These are phyloP conservation scores for Candida broadrunensis DNA, from an alignment of 805 yeast genomes.

Conservation along the genomic window DNA sequence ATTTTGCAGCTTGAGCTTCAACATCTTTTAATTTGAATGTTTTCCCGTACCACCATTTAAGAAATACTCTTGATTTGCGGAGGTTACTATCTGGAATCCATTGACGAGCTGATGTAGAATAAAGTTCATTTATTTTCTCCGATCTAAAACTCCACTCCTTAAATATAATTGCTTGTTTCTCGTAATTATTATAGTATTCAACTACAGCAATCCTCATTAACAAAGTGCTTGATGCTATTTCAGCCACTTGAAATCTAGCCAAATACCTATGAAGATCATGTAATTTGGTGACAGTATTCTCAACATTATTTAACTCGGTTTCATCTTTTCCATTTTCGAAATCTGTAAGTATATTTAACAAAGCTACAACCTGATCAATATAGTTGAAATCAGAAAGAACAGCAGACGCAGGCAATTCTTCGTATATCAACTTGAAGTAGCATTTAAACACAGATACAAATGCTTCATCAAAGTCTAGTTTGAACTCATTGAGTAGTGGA, in stretches of 20 bases:
- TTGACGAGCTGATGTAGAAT: background rate
- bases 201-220: constrained; percentile 27
- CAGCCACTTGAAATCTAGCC: constrained; percentile 4
- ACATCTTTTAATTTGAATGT: constrained; percentile 6
- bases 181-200: constrained; percentile 9
- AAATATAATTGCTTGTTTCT: constrained; percentile 4
- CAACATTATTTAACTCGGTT: constrained; percentile 11
- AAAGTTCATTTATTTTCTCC: constrained; percentile 5
- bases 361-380: constrained; percentile 15
- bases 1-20: constrained; percentile 9
- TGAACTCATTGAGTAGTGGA: constrained; percentile 24
- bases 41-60: constrained; percentile 10
- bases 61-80: background rate
- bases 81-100: constrained; percentile 2
- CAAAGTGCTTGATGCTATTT: constrained; percentile 14
- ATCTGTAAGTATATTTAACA: constrained; percentile 23
- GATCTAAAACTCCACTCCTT: constrained; percentile 1
- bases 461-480: constrained; percentile 16
- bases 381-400: constrained; percentile 17
- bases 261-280: constrained; percentile 20
- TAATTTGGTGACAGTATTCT: constrained; percentile 18
- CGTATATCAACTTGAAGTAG: constrained; percentile 20
- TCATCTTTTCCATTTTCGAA: constrained; percentile 23
- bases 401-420: constrained; percentile 15
- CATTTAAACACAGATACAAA: constrained; percentile 21